Evolutionary conservation across 192 early-diverging fungal species (phyloP).

Genomic region (Entomortierella chlamydospora): DNA sequence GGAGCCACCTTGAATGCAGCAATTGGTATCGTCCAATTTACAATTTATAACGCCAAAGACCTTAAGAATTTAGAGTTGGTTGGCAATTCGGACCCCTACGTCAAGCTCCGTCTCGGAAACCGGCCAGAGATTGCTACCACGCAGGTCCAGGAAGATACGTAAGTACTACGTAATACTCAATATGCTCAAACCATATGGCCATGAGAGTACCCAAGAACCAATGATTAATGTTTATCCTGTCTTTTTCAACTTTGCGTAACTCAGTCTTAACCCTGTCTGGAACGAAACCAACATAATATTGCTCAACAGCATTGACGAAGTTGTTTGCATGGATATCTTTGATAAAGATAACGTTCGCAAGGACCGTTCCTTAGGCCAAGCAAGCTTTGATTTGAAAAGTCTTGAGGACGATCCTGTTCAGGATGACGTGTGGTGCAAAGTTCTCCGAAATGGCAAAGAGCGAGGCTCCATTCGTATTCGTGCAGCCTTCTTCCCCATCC

Average conservation of each 20-base stretch:
- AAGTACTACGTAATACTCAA: constrained; percentile 13
- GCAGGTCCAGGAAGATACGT: constrained; percentile 74
- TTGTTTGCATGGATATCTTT: constrained; percentile 80
- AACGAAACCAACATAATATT: constrained; percentile 84
- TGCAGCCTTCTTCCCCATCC: constrained; percentile 37
- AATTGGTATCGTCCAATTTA: constrained; percentile 88
- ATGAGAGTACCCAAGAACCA: no score
- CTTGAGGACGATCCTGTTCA: constrained; percentile 55
- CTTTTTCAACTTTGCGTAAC: no score
- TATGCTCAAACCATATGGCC: no score
- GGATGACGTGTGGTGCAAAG: constrained; percentile 58
- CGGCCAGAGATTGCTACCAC: constrained; percentile 73
- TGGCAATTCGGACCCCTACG: constrained; percentile 92
- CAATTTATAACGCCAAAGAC: constrained; percentile 81
- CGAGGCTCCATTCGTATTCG: constrained; percentile 41
- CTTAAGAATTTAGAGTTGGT: constrained; percentile 90
- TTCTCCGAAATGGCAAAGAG: constrained; percentile 38
- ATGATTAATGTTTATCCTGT: no score
- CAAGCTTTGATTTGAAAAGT: constrained; percentile 58
- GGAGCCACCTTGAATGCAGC: constrained; percentile 71
- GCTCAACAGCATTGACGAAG: constrained; percentile 79
- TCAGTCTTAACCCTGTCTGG: constrained; percentile 81
- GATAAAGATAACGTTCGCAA: constrained; percentile 81
- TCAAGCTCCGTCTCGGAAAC: constrained; percentile 77
- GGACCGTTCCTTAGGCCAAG: constrained; percentile 75